Evolutionary conservation across 2,329 filamentous ascomycete species (phyloP).

Genomic region (Aureobasidium sp.): DNA sequence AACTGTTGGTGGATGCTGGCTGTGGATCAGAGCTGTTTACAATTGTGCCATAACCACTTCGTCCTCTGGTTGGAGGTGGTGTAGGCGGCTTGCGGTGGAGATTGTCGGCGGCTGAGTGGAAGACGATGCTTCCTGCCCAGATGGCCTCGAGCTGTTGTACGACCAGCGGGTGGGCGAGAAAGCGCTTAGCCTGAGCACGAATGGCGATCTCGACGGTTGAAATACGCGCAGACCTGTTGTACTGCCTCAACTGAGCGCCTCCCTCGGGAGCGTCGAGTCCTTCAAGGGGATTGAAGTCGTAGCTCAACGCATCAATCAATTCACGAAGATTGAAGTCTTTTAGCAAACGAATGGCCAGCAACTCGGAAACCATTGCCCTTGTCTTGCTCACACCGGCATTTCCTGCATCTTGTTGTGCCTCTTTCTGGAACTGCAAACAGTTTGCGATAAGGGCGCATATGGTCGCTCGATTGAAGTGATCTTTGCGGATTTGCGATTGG

Average conservation of each 20-base stretch:
- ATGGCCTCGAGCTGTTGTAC: slow-evolving; percentile 95
- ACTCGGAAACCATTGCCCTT: slow-evolving; percentile 78
- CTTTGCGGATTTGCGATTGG: slow-evolving; percentile 74
- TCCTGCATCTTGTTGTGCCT: slow-evolving; percentile 70
- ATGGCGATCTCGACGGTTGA: slow-evolving; percentile 92
- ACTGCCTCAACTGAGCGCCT: slow-evolving; percentile 37
- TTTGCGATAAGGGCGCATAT: slow-evolving; percentile 89
- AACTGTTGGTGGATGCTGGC: not conserved
- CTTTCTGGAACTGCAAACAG: slow-evolving; percentile 85
- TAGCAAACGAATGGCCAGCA: slow-evolving; percentile 79
- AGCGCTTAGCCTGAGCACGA: slow-evolving; percentile 82
- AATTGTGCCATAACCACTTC: slow-evolving; percentile 7
- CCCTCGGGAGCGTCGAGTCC: slow-evolving; percentile 46
- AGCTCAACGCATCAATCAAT: slow-evolving; percentile 86
- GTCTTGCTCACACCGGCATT: slow-evolving; percentile 79
- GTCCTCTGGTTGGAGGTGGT: slow-evolving; percentile 18
- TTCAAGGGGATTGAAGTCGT: slow-evolving; percentile 89
- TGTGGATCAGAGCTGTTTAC: not conserved
- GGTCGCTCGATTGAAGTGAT: slow-evolving; percentile 78
- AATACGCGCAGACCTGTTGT: slow-evolving; percentile 60
- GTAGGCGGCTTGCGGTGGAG: slow-evolving; percentile 57
- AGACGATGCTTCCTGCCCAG: slow-evolving; percentile 92
- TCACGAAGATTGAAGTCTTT: slow-evolving; percentile 85
- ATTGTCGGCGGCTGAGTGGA: slow-evolving; percentile 80
- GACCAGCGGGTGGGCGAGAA: slow-evolving; percentile 82